These are phyloP conservation scores for Dactylorhiza incarnata DNA, from an alignment of 106 monocot genomes.

Conservation along the genomic window DNA sequence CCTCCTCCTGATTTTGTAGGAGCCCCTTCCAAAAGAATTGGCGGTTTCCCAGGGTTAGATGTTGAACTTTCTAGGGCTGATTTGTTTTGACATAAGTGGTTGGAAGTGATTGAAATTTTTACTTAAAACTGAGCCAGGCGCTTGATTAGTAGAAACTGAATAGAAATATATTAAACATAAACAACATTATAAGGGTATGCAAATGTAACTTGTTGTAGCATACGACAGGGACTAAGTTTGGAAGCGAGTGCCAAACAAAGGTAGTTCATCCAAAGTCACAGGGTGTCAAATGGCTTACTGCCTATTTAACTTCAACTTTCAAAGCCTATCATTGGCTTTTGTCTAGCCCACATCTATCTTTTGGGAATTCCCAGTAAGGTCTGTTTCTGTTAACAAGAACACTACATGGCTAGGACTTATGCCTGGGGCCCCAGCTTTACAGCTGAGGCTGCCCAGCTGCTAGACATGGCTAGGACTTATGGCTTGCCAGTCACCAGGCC, in stretches of 20 bases:
- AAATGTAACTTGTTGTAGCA: neutral
- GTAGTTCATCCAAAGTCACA: neutral
- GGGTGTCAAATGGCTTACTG: neutral
- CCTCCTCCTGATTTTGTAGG: constrained; percentile 16
- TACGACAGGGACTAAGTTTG: neutral
- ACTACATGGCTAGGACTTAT: too few relatives aligned
- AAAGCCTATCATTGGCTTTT: neutral
- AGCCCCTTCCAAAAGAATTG: constrained; percentile 13
- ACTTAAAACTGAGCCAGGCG: neutral
- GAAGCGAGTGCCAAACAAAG: neutral
- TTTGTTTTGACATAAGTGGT: neutral
- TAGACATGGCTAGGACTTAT: too few relatives aligned
- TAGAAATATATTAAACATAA: neutral
- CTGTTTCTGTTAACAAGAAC: neutral
- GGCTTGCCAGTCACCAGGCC: too few relatives aligned
- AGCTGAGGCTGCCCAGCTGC: too few relatives aligned
- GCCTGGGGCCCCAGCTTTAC: too few relatives aligned
- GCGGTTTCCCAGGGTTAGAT: constrained; percentile 21
- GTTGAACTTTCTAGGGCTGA: neutral
- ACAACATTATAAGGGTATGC: neutral
- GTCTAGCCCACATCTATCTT: neutral
- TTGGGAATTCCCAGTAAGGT: neutral
- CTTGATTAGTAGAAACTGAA: neutral
- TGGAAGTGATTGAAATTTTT: neutral
- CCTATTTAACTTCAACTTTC: neutral